Evolutionary conservation across 2,329 filamentous ascomycete species (phyloP).

Genomic region (Pyrenophora seminiperda): DNA sequence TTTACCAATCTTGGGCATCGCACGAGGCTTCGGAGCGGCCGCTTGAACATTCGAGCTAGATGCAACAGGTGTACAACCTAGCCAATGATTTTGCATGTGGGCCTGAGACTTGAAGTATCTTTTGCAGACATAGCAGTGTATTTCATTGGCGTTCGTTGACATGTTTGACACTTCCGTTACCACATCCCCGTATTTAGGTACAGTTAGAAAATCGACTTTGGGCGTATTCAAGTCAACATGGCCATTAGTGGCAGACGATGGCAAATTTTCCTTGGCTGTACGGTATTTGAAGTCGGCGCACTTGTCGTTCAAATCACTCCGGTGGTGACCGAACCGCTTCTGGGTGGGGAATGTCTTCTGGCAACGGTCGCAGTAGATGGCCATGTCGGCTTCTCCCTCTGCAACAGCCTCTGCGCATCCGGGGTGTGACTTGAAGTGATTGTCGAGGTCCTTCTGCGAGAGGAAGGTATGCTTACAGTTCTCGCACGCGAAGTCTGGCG

Average conservation of each 20-base stretch:
- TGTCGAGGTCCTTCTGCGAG: background rate
- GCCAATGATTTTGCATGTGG: slow-evolving; percentile 23
- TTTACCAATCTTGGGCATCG: background rate
- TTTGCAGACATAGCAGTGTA: slow-evolving; percentile 29
- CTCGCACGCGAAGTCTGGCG: slow-evolving; percentile 1
- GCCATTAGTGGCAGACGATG: background rate
- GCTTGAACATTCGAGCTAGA: background rate
- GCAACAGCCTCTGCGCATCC: slow-evolving; percentile 8
- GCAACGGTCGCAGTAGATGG: slow-evolving; percentile 21
- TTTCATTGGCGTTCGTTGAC: slow-evolving; percentile 5
- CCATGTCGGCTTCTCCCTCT: background rate
- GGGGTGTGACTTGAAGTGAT: slow-evolving; percentile 15
- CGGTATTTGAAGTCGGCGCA: slow-evolving; percentile 23
- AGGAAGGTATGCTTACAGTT: slow-evolving; percentile 10
- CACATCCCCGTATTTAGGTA: slow-evolving; percentile 7
- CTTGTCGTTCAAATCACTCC: slow-evolving; percentile 12
- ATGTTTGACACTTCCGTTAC: slow-evolving; percentile 5
- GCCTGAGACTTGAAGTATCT: slow-evolving; percentile 23
- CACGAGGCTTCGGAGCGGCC: background rate
- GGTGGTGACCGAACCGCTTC: slow-evolving; percentile 16
- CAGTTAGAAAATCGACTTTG: background rate
- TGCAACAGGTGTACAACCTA: slow-evolving; percentile 25
- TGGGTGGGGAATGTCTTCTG: slow-evolving; percentile 12
- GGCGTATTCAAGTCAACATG: slow-evolving; percentile 22
- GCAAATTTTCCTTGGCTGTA: background rate